These are phyloP conservation scores for Fraxinus excelsior DNA, from an alignment of 257 asterid genomes.

Conservation along the genomic window DNA sequence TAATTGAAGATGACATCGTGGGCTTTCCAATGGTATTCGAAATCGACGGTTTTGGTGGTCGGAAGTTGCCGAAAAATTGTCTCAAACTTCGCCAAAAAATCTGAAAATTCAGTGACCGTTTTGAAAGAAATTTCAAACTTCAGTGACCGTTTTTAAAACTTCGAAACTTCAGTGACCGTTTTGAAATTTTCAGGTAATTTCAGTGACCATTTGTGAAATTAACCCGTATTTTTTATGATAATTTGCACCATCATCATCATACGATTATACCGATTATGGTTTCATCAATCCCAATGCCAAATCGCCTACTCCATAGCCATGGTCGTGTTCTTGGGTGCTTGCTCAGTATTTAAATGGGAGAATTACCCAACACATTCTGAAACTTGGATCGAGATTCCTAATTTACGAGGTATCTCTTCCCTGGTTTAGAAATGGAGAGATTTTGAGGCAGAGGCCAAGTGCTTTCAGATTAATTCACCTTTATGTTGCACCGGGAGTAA, in stretches of 20 bases:
- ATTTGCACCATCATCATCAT: conserved; percentile 8
- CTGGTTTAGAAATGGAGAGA: conserved; percentile 37
- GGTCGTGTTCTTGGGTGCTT: not conserved
- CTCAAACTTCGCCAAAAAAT: no score
- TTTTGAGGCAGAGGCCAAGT: no score
- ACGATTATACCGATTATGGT: conserved; percentile 64
- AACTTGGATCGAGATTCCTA: conserved; percentile 33
- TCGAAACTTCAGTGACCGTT: no score
- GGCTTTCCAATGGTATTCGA: no score
- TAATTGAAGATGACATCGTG: no score
- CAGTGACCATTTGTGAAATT: no score
- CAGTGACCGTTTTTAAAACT: no score
- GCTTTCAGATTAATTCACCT: not conserved
- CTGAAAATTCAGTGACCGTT: no score
- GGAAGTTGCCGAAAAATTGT: no score
- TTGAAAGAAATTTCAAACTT: no score
- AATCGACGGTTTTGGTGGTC: no score
- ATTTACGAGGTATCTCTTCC: conserved; percentile 64
- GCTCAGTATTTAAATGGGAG: not conserved
- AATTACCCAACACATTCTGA: conserved; percentile 23
- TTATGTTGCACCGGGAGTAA: not conserved
- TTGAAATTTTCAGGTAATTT: no score
- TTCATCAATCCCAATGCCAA: conserved; percentile 53
- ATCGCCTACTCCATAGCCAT: conserved; percentile 13
- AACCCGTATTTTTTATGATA: conserved; percentile 26